Conservation (phyloP, 352 stramenopile species). For the Halophytophthora polymorphica region DNA sequence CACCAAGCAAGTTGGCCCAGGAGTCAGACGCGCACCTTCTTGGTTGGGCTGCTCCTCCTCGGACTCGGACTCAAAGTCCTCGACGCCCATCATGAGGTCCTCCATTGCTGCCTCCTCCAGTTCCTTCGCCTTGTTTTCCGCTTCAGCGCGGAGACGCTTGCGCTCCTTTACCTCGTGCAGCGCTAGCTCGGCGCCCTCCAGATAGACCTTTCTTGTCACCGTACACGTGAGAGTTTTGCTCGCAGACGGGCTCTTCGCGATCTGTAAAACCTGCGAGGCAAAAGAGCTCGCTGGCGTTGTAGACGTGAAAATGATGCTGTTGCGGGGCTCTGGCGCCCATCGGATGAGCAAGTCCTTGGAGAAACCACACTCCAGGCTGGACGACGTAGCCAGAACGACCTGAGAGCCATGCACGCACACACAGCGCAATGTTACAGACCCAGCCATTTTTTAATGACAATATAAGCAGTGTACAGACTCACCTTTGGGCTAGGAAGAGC, state of each 20-base stretch:
- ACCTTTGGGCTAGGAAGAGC: constrained; percentile 82
- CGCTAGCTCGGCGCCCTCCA: constrained; percentile 85
- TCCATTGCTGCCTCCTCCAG: constrained; percentile 89
- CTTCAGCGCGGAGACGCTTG: constrained; percentile 75
- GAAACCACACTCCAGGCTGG: constrained; percentile 78
- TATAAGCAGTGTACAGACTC: not conserved
- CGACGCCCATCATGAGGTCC: constrained; percentile 91
- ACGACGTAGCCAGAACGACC: constrained; percentile 81
- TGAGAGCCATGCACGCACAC: constrained; percentile 9
- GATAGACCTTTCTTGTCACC: constrained; percentile 66
- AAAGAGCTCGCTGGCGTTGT: constrained; percentile 63
- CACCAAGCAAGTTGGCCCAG: not conserved
- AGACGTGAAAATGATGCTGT: constrained; percentile 84
- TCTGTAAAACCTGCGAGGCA: constrained; percentile 58
- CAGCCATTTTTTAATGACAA: too few relatives aligned
- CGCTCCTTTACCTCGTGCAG: constrained; percentile 85
- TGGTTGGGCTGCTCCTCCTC: constrained; percentile 72
- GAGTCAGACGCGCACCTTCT: constrained; percentile 36
- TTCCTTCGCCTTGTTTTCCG: constrained; percentile 86
- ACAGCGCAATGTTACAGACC: constrained; percentile 3
- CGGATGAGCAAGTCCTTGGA: constrained; percentile 83
- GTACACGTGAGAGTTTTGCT: constrained; percentile 57
- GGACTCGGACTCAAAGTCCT: constrained; percentile 84
- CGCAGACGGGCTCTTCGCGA: constrained; percentile 44
- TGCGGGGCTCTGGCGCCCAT: constrained; percentile 69